phyloP scores from a whole-genome alignment of 2,329 filamentous ascomycete species.

The Cladorrhinum sp. region DNA sequence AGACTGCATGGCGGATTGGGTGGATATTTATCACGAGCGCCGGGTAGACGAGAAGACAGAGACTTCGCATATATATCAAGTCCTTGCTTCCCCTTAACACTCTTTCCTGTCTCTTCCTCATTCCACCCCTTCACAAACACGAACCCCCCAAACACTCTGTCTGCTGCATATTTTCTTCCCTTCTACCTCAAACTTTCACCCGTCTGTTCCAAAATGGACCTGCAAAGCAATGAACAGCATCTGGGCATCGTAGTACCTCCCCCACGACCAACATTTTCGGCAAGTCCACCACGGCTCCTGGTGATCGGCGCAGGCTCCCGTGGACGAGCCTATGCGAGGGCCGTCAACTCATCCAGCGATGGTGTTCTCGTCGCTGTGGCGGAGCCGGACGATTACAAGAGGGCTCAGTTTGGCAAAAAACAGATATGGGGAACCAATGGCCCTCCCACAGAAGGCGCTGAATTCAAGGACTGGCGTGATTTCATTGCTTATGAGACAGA shows the following conservation, averaged over 20 bases:
- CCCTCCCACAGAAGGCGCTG: conserved; percentile 56
- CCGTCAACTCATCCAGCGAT: conserved; percentile 61
- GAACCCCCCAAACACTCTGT: too few relatives aligned
- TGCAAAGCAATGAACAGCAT: not conserved
- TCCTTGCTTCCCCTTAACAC: too few relatives aligned
- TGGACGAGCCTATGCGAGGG: conserved; percentile 69
- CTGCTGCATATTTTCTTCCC: too few relatives aligned
- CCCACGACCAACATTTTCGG: conserved; percentile 44
- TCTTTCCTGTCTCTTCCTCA: not conserved
- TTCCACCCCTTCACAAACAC: not conserved
- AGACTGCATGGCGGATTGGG: not conserved
- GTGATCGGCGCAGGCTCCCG: conserved; percentile 82
- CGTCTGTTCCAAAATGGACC: too few relatives aligned
- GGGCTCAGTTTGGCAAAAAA: conserved; percentile 63
- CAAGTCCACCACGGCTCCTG: conserved; percentile 62
- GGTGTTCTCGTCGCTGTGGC: conserved; percentile 74
- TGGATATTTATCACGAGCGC: not conserved
- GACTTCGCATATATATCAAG: not conserved
- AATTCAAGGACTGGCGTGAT: conserved; percentile 70
- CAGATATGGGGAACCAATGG: conserved; percentile 65
- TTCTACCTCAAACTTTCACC: too few relatives aligned
- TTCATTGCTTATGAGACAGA: conserved; percentile 70
- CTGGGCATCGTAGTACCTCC: conserved; percentile 31
- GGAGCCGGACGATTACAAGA: conserved; percentile 77
- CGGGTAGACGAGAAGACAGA: not conserved